Conservation (phyloP, 352 stramenopile genomes). For the Aphanomyces invadans region DNA sequence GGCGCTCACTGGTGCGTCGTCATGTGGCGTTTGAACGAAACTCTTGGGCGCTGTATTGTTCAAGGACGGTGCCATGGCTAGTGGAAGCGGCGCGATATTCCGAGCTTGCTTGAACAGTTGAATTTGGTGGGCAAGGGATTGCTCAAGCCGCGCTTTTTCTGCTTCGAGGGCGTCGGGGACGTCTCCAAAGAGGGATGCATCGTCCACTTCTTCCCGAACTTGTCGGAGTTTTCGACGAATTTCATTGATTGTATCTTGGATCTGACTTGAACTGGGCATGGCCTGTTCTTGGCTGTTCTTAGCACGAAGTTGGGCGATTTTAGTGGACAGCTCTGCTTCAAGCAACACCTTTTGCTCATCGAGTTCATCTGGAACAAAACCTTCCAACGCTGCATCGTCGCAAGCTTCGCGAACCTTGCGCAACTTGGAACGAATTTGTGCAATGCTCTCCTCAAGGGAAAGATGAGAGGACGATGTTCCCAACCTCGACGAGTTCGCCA, state of each 20-base stretch:
- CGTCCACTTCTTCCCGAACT: constrained; percentile 73
- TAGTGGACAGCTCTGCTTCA: constrained; percentile 42
- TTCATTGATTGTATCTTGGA: constrained; percentile 48
- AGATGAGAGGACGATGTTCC: not conserved
- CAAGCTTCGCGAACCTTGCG: constrained; percentile 67
- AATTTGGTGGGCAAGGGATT: constrained; percentile 33
- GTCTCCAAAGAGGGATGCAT: constrained; percentile 72
- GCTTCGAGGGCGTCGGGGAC: constrained; percentile 44
- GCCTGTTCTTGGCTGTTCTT: constrained; percentile 13
- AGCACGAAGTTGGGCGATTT: constrained; percentile 10
- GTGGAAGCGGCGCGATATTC: not conserved
- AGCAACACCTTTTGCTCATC: constrained; percentile 38
- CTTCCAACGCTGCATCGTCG: constrained; percentile 75
- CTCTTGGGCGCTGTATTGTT: no score
- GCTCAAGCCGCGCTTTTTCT: constrained; percentile 44
- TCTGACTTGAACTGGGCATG: constrained; percentile 25
- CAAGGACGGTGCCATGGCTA: not conserved
- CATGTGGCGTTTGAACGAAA: no score
- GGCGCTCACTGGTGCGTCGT: no score
- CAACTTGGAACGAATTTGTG: constrained; percentile 51
- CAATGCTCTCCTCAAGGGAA: constrained; percentile 32
- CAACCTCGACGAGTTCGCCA: constrained; percentile 27
- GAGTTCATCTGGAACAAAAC: constrained; percentile 50
- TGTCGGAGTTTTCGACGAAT: constrained; percentile 53
- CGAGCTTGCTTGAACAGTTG: constrained; percentile 12